Evolutionary conservation across 2,329 filamentous ascomycete genomes (phyloP), one percentile per base, ranked within the genome.

Genomic region (Fonsecaea monophora): DNA sequence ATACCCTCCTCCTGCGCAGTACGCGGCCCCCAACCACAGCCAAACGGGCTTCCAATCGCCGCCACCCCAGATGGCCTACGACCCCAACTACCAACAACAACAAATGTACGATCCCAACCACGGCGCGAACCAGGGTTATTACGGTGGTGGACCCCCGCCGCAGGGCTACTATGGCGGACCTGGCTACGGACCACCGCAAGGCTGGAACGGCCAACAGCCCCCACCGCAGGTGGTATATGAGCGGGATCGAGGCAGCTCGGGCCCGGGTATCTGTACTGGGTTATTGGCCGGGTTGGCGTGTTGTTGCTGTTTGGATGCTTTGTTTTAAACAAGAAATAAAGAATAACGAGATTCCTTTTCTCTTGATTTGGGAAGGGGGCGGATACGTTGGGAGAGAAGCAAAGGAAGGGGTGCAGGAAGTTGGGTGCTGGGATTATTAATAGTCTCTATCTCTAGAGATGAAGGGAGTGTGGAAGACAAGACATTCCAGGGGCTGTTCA

Each of bases 281-380:
- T 75, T 84, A 15, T 73, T 82, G 71, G 81, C 79, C 55, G 81
- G 79, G 18, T 61, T 83, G 64, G 82, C 82, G 8, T 82, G 81
- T 70, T 84, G 82, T 71, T 84, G 82, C 72, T 84, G 82, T 74
- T 77, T 83, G 75, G 82, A 83, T 75, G 77, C 80, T 58, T 71
- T 82, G 60, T 82, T 81, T 65, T 80, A 77, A 60, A 30, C 21
- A 25, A 25, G 25, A 25, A 25, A 25, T 25, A 25, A 25, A 25
- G 25, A 25, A 25, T 25, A 25, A 25, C 25, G 25, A 25, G 25
- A 25, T 25, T 25, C 18, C 6, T 9, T 4, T n/a, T 48, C 8
- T n/a, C 25, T 25, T 25, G 25, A 25, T 25, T 2, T 25, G 25
- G 2, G 25, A 25, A 25, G 25, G 25, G 25, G 25, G 25, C 25